Base-by-base conservation (phyloP, 148 eudicot genomes). In the Vaccinium corymbosum region DNA sequence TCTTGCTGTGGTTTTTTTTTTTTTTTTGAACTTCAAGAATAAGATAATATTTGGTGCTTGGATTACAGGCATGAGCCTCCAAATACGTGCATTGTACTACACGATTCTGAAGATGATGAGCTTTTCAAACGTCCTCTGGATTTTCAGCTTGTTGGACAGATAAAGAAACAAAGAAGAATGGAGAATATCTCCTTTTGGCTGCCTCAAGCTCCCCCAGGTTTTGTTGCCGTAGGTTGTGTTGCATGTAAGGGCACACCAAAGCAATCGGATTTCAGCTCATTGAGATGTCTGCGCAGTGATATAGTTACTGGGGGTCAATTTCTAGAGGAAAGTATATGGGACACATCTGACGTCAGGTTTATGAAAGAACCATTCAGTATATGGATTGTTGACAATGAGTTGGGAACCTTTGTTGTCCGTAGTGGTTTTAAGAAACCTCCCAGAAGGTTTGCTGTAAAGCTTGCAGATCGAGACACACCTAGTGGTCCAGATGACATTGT, bases 161-260 rank as follows among this genome's bases (percentile, higher is more conserved):
- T 97, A 22, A 97, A 92, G 91, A 97, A 93, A 85, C 94, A 92
- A 17, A 88, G 91, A 59, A 93, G 89, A 88, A 22, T 86, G 73
- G 99, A 95, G 74, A 82, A 86, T 57, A 87, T 97, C 80, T 91
- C 94, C 74, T 93, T 97, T 80, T 97, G 98, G 98, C 84, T 95
- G 86, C 99, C 99, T 83, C 98, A 91, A 91, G 93, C 99, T 83
- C 95, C 99, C 20, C 98, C 99, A 25, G 98, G 99, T 48, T 97
- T 88, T 92, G 95, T 95, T 83, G 73, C 98, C 59, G 84, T 97
- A 85, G 99, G 99, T 72, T 97, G 99, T 89, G 84, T 95, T 83
- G 98, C 99, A 29, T 93, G 91, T 79, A 95, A 94, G 86, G 94
- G 95, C 38, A 87, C 92, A 71, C 99, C 96, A 57, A 97, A 93